These are phyloP conservation scores for Diaporthe caulivora DNA, from an alignment of 2,329 filamentous ascomycete genomes.

Conservation along the genomic window DNA sequence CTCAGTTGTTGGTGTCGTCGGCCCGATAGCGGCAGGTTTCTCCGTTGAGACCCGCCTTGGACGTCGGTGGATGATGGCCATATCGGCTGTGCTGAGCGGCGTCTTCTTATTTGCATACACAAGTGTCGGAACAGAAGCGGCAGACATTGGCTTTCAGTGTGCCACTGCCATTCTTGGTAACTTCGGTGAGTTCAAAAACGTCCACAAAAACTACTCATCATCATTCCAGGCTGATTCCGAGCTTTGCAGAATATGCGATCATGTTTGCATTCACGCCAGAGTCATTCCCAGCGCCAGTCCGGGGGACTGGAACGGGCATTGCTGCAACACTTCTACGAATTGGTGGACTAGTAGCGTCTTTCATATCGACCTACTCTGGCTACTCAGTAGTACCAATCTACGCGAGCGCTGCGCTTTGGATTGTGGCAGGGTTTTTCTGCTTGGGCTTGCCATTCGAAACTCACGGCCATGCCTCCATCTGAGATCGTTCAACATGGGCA, in stretches of 20 bases:
- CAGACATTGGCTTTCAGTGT: constrained; percentile 54
- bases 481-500: not conserved
- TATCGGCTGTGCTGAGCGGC: constrained; percentile 57
- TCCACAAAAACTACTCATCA: not conserved
- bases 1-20: constrained; percentile 53
- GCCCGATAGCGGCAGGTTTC: constrained; percentile 56
- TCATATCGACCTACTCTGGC: constrained; percentile 57
- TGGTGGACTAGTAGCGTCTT: constrained; percentile 55
- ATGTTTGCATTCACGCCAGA: constrained; percentile 66
- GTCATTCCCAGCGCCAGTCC: constrained; percentile 66
- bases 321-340: constrained; percentile 54
- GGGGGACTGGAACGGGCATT: constrained; percentile 65
- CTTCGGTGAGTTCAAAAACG: constrained; percentile 47
- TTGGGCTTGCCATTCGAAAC: constrained; percentile 60
- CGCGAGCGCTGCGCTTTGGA: constrained; percentile 58
- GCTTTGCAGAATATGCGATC: constrained; percentile 49
- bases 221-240: not conserved
- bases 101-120: constrained; percentile 61
- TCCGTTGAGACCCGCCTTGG: constrained; percentile 56
- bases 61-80: constrained; percentile 58
- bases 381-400: constrained; percentile 59
- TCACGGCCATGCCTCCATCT: constrained; percentile 52
- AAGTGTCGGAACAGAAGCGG: constrained; percentile 52
- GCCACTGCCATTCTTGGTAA: constrained; percentile 61
- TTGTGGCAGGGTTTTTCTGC: constrained; percentile 55